Evolutionary conservation across 306 rosid species (phyloP).

Genomic region (Malus sieversii): DNA sequence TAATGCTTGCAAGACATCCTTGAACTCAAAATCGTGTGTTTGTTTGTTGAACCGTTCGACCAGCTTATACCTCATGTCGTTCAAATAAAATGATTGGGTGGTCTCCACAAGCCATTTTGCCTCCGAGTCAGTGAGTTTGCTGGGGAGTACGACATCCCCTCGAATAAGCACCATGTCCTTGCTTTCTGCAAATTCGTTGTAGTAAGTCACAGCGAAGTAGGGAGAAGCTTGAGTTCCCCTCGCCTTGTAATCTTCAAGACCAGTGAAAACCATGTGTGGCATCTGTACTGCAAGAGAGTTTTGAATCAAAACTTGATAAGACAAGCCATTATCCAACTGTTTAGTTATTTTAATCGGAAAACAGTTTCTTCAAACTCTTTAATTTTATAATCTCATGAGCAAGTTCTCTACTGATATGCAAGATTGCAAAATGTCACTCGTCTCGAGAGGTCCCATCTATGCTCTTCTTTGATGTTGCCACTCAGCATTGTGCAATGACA

Average conservation of each 20-base stretch:
- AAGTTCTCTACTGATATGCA: background rate
- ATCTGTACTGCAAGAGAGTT: slow-evolving; percentile 56
- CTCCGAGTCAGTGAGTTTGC: slow-evolving; percentile 70
- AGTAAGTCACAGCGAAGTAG: slow-evolving; percentile 56
- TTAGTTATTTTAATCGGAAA: background rate
- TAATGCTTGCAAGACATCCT: slow-evolving; percentile 73
- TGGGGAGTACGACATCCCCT: slow-evolving; percentile 75
- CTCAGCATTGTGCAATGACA: background rate
- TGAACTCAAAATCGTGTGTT: slow-evolving; percentile 83
- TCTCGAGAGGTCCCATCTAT: background rate
- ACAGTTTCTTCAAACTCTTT: background rate
- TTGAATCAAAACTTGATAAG: background rate
- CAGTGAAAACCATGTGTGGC: slow-evolving; percentile 77
- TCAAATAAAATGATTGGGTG: slow-evolving; percentile 73
- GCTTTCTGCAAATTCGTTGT: slow-evolving; percentile 79
- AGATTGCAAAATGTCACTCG: background rate
- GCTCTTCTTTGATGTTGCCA: background rate
- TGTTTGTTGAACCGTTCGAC: slow-evolving; percentile 82
- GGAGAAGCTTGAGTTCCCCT: slow-evolving; percentile 94
- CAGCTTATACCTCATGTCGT: slow-evolving; percentile 62
- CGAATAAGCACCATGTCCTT: slow-evolving; percentile 81
- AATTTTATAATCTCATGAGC: background rate
- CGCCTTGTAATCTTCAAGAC: slow-evolving; percentile 93
- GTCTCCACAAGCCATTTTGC: slow-evolving; percentile 84
- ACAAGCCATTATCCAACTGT: background rate